Evolutionary conservation across 177 flowering plant species (phyloP), one percentile per base, ranked within the genome.

Genomic region (Vitis hybrid): DNA sequence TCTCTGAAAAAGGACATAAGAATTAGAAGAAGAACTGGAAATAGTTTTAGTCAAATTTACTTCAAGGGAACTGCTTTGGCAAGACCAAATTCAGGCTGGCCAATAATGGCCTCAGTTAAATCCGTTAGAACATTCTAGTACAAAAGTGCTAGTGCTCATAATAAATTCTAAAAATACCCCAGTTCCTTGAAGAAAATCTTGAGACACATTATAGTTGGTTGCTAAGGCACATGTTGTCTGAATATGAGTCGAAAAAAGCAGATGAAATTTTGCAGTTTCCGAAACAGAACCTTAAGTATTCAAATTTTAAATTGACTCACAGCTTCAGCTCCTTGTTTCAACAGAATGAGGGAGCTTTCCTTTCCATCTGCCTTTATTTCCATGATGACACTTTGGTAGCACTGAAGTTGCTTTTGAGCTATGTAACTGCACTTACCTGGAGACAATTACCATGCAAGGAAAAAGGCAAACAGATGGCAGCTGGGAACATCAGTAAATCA

Each of bases 291-390:
- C 31, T 67, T 19, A 64, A 1, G 48, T 26, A 31, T 50, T n/a
- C 4, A 19, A 56, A 59, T 18, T 31, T 10, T 50, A 58, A 12
- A 3, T 34, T 10, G 48, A 86, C 99, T 89, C 75, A 95, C 98
- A 76, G 98, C 99, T 83, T 95, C 99, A 65, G 98, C 99, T 39
- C 98, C 99, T 82, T 95, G 98, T 87, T 93, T 95, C 52, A 93
- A 39, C 67, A 93, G 73, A 78, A 86, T 34, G 60, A 85, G 82
- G 54, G 88, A 78, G 54, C 81, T 76, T 48, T 87, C 85, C 52
- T 78, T 74, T 50, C 48, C 81, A 63, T 82, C 83, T 20, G 74
- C 68, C 63, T 79, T 70, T 12, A 59, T 73, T 65, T 82, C 89
- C 93, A 91, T 90, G 59, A 18, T 45, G 20, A 52, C 19, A 55